Percentiles rank a stretch among this genome's conserved stretches.
These are phyloP conservation scores for Boletus barrowsii DNA, from an alignment of 768 basidiomycete species.

Conservation along the genomic window DNA sequence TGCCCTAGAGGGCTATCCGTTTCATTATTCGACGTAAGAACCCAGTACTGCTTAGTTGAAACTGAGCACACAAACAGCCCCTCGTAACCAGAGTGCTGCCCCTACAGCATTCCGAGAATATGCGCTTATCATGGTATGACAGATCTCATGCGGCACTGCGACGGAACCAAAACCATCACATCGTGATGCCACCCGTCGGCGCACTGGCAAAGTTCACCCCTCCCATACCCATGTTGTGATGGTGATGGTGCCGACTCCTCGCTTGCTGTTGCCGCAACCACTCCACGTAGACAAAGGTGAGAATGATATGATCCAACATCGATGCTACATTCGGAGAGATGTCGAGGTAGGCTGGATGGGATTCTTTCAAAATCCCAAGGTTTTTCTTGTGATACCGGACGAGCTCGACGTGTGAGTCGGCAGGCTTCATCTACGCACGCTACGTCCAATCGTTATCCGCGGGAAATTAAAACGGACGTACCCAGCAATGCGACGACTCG, in stretches of 20 bases:
- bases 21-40: neutral
- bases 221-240: too few species aligned
- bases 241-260: neutral
- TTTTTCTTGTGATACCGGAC: conserved; percentile 27
- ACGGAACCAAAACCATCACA: neutral
- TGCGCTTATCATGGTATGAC: too few species aligned
- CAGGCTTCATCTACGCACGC: conserved; percentile 16
- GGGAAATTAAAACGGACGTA: conserved; percentile 3
- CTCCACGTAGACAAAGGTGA: conserved; percentile 26
- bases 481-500: conserved; percentile 24
- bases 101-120: too few species aligned
- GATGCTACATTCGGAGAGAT: conserved; percentile 13
- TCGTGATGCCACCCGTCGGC: neutral
- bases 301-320: conserved; percentile 26
- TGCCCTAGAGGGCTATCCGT: neutral
- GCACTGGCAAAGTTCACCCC: too few species aligned
- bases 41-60: too few species aligned
- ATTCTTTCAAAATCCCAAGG: conserved; percentile 13
- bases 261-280: conserved; percentile 12
- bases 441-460: neutral
- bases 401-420: conserved; percentile 12
- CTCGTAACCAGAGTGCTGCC: too few species aligned
- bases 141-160: too few species aligned
- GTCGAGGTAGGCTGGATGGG: conserved; percentile 24
- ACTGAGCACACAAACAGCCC: too few species aligned